Percentiles rank a stretch among this genome's conserved stretches.
These are phyloP conservation scores for Tylopilus rubrobrunneus DNA, from an alignment of 768 basidiomycete species.

Conservation along the genomic window DNA sequence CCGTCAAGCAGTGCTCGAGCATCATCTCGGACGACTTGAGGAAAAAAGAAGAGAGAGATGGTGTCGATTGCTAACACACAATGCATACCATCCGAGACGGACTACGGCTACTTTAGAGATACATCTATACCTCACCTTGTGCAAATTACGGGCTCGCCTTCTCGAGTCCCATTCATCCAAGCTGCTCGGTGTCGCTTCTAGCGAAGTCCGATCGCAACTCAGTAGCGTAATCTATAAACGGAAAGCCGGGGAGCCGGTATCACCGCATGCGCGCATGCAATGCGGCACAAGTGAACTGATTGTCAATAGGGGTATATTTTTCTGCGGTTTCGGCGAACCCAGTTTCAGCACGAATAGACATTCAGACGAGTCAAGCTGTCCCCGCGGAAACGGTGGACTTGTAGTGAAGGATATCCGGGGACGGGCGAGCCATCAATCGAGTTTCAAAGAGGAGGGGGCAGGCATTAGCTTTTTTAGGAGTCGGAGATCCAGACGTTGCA, in stretches of 20 bases:
- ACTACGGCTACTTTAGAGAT: conserved; percentile 28
- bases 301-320: background rate
- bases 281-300: background rate
- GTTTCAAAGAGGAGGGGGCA: background rate
- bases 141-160: conserved; percentile 9
- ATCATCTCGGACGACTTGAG: conserved; percentile 19
- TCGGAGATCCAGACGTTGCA: background rate
- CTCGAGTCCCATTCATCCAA: background rate
- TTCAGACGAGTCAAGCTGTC: no score
- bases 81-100: conserved; percentile 20
- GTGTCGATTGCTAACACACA: background rate
- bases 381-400: background rate
- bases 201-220: no score
- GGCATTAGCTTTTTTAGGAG: no score
- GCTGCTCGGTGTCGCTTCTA: no score
- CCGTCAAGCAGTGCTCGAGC: conserved; percentile 28
- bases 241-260: background rate
- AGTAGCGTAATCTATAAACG: no score
- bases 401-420: background rate
- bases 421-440: no score
- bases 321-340: background rate
- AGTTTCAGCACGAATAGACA: background rate
- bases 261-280: background rate
- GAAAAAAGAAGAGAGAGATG: background rate
- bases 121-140: conserved; percentile 20